phyloP scores from a whole-genome alignment of 2,329 filamentous ascomycete species.

The Knufia petricola region DNA sequence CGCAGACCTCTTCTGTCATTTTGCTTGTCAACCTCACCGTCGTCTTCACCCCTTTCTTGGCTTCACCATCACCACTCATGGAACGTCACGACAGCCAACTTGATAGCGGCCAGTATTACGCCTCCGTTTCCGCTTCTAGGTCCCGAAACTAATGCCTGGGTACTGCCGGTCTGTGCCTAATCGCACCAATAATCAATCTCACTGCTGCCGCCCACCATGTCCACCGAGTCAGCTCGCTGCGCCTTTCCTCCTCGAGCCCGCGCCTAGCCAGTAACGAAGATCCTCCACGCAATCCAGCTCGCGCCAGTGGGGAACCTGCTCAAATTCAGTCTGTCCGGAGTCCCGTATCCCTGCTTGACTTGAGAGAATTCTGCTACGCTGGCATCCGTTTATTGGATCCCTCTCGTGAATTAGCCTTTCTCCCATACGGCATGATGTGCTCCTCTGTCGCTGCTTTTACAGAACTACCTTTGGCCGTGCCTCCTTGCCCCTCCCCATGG shows the following conservation, averaged over 20 bases:
- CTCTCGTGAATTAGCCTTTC: neutral
- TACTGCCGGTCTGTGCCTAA: constrained; percentile 11
- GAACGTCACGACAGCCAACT: constrained; percentile 1
- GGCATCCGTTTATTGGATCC: constrained; percentile 9
- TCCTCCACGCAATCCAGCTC: neutral
- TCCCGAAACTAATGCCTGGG: constrained; percentile 21
- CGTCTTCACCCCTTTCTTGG: constrained; percentile 11
- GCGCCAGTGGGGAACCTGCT: constrained; percentile 1
- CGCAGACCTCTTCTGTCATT: constrained; percentile 8
- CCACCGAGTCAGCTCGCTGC: constrained; percentile 5
- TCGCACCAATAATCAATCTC: constrained; percentile 14
- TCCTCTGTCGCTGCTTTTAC: constrained; percentile 4
- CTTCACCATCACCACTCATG: constrained; percentile 9
- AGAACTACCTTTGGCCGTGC: neutral
- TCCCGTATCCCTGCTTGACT: constrained; percentile 7
- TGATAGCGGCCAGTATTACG: constrained; percentile 17
- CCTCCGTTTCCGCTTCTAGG: constrained; percentile 23
- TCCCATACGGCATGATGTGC: constrained; percentile 2
- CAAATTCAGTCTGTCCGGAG: neutral
- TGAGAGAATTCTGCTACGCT: constrained; percentile 8
- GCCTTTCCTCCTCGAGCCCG: constrained; percentile 8
- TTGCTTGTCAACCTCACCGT: constrained; percentile 13
- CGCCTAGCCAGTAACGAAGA: constrained; percentile 6
- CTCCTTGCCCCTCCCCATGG: constrained; percentile 15
- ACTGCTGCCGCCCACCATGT: constrained; percentile 9